Percentiles rank a stretch among this genome's conserved stretches.
phyloP scores from a whole-genome alignment of 2,329 filamentous ascomycete species.

The Chrysoporthe cubensis region DNA sequence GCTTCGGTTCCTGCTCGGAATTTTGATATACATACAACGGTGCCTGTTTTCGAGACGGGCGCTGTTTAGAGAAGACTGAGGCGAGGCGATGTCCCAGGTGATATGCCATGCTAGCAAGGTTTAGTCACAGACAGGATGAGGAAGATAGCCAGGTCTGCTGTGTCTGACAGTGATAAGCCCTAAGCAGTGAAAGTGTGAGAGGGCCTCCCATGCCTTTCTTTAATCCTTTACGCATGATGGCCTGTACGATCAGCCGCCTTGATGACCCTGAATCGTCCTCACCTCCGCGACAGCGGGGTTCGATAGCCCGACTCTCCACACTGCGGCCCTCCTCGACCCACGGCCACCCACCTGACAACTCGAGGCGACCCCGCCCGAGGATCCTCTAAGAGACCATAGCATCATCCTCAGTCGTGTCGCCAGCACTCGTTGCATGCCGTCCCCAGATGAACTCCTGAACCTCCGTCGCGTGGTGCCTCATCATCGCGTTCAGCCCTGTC shows the following conservation, averaged over 20 bases:
- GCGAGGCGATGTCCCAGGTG: neutral
- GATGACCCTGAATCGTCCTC: neutral
- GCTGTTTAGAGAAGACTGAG: neutral
- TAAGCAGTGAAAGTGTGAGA: neutral
- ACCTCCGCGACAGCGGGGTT: neutral
- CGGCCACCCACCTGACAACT: neutral
- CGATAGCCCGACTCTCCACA: too few relatives aligned
- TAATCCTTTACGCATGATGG: neutral
- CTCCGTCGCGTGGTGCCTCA: conserved; percentile 57
- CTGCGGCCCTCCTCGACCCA: neutral
- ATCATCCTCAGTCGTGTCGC: conserved; percentile 53
- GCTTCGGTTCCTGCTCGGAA: too few relatives aligned
- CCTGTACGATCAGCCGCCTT: neutral
- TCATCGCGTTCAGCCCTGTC: conserved; percentile 58
- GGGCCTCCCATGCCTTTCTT: neutral
- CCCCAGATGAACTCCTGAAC: conserved; percentile 56
- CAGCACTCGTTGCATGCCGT: conserved; percentile 38
- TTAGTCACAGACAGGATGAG: neutral
- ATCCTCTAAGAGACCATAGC: conserved; percentile 33
- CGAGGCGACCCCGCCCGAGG: neutral
- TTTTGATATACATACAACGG: too few relatives aligned
- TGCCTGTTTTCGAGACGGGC: too few relatives aligned
- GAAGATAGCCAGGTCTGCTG: neutral
- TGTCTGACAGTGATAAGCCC: neutral
- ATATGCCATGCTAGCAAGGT: neutral